Evolutionary conservation across 495 filamentous ascomycete genomes (phyloP).

Genomic region (Penicillium psychrofluorescens): DNA sequence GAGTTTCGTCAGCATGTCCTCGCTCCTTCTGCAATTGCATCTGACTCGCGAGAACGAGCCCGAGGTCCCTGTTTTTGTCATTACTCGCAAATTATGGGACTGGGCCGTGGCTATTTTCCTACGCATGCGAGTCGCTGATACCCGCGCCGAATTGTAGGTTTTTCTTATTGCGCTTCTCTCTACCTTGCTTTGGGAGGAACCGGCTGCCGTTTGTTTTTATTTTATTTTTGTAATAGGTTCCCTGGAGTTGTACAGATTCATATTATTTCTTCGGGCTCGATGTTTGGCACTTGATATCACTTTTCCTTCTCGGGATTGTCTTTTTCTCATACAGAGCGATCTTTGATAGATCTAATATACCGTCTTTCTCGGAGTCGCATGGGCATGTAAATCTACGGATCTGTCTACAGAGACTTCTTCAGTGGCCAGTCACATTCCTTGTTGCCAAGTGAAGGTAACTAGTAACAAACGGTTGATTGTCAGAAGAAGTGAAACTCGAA

Average conservation of each 20-base stretch:
- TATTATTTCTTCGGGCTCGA: slow-evolving; percentile 2
- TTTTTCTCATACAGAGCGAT: slow-evolving; percentile 3
- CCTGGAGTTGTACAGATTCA: slow-evolving; percentile 4
- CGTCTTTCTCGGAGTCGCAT: not conserved
- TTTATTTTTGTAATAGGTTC: not conserved
- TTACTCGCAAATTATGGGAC: slow-evolving; percentile 41
- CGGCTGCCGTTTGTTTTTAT: too few relatives aligned
- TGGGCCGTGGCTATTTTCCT: slow-evolving; percentile 33
- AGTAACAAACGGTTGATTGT: not conserved
- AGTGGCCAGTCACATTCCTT: slow-evolving; percentile 4
- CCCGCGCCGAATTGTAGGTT: slow-evolving; percentile 2
- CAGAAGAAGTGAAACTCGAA: slow-evolving; percentile 1
- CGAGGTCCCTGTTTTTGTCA: slow-evolving; percentile 53
- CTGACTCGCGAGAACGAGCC: slow-evolving; percentile 57
- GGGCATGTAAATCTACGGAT: not conserved
- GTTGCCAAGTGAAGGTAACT: slow-evolving; percentile 5
- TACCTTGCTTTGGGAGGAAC: too few relatives aligned
- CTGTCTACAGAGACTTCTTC: not conserved
- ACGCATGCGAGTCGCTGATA: slow-evolving; percentile 33
- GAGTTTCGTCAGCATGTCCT: slow-evolving; percentile 68
- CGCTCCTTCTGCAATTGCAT: slow-evolving; percentile 62
- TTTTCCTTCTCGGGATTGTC: slow-evolving; percentile 6
- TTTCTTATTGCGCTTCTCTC: too few relatives aligned
- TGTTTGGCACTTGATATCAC: not conserved
- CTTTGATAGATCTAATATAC: slow-evolving; percentile 14